Conservation (phyloP, 768 basidiomycete genomes). For the Pleurotus salmoneostramineus region DNA sequence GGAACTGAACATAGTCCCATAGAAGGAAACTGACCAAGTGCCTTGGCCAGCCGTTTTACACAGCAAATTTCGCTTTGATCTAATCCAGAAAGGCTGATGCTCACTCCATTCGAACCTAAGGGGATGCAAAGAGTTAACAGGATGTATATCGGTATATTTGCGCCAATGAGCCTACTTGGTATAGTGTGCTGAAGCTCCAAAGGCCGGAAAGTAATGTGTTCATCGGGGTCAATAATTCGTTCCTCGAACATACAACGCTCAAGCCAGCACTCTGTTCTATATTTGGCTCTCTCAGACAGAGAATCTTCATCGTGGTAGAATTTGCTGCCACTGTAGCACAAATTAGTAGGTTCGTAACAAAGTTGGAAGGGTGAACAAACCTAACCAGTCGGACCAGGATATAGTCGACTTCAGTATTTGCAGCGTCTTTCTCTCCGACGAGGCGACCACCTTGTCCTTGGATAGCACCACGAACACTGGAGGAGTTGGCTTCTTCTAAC, state of each 20-base stretch:
- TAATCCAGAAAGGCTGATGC: conserved; percentile 73
- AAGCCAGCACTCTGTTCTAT: conserved; percentile 92
- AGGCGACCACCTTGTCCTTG: conserved; percentile 55
- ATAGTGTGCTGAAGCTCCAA: conserved; percentile 57
- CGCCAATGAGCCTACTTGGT: conserved; percentile 33
- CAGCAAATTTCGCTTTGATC: conserved; percentile 66
- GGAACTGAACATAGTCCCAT: neutral
- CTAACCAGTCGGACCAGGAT: conserved; percentile 73
- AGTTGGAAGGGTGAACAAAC: conserved; percentile 29
- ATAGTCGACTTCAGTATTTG: conserved; percentile 51
- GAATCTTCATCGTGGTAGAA: conserved; percentile 58
- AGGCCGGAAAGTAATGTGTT: conserved; percentile 70
- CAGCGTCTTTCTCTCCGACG: conserved; percentile 33
- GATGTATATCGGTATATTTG: neutral
- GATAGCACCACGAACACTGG: conserved; percentile 55
- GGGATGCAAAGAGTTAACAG: neutral
- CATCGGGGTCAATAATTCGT: conserved; percentile 60
- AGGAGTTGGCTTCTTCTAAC: conserved; percentile 63
- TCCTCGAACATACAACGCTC: conserved; percentile 81
- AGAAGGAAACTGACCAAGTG: conserved; percentile 46
- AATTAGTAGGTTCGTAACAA: neutral
- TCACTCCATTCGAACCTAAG: conserved; percentile 52
- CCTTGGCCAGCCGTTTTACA: conserved; percentile 61
- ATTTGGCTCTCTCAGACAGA: conserved; percentile 41
- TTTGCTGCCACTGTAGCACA: conserved; percentile 57